These are phyloP conservation scores for Tolypocladium tropicale DNA, from an alignment of 2,329 filamentous ascomycete genomes.

Conservation along the genomic window DNA sequence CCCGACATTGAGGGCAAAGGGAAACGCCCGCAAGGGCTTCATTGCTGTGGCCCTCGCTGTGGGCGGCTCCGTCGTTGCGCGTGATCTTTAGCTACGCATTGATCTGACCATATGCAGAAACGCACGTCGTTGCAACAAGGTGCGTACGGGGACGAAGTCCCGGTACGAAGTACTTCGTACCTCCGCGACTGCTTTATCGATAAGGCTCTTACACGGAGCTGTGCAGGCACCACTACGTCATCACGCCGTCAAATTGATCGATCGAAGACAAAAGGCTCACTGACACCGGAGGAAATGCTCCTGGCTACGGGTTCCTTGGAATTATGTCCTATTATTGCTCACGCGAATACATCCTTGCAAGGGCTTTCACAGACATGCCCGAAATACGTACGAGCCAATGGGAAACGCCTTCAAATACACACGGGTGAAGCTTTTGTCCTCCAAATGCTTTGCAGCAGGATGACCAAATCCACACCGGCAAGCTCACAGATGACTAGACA, in stretches of 20 bases:
- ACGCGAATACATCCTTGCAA: background rate
- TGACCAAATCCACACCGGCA: background rate
- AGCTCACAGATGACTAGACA: background rate
- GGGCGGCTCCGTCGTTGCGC: background rate
- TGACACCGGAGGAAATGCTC: background rate
- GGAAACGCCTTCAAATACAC: background rate
- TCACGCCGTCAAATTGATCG: background rate
- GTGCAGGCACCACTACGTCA: background rate
- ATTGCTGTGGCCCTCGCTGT: constrained; percentile 7
- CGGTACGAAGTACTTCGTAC: no score
- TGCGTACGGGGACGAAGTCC: background rate
- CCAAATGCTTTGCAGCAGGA: background rate
- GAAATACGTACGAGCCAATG: background rate
- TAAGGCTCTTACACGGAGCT: background rate
- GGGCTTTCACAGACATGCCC: background rate
- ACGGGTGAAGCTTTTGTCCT: background rate
- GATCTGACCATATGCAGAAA: no score
- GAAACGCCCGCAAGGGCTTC: constrained; percentile 38
- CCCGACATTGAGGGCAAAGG: constrained; percentile 58
- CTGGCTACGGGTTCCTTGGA: background rate
- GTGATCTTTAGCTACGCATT: background rate
- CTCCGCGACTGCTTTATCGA: background rate
- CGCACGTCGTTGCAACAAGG: background rate
- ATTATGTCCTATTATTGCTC: background rate
- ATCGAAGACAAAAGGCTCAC: background rate